Conservation (phyloP, 1,139 yeast genomes). For the Blastobotrys arbuscula region DNA sequence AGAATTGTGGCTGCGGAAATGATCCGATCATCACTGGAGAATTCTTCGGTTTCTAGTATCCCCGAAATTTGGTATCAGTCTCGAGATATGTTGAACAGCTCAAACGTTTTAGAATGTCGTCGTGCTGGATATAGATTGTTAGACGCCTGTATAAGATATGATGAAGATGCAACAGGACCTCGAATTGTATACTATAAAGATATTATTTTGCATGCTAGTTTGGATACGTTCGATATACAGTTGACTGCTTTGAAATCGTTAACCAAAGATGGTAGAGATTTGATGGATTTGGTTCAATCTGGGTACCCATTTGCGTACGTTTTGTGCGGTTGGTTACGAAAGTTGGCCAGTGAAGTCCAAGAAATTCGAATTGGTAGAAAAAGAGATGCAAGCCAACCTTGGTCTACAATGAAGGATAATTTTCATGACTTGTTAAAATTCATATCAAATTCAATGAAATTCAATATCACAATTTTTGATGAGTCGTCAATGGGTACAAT, state of each 20-base stretch:
- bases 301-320: conserved; percentile 42
- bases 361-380: conserved; percentile 29
- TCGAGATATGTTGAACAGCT: conserved; percentile 47
- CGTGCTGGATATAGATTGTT: conserved; percentile 51
- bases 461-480: conserved; percentile 44
- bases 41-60: conserved; percentile 51
- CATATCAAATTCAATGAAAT: conserved; percentile 44
- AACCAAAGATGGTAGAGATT: conserved; percentile 57
- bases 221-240: conserved; percentile 52
- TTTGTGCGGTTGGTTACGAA: conserved; percentile 34
- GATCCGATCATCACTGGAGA: conserved; percentile 47
- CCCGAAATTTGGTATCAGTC: conserved; percentile 77
- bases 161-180: conserved; percentile 44
- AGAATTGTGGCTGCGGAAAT: conserved; percentile 50
- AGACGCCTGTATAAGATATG: conserved; percentile 50
- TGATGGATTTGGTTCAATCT: conserved; percentile 52
- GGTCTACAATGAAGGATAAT: conserved; percentile 30
- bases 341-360: conserved; percentile 31
- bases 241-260: conserved; percentile 47
- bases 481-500: conserved; percentile 38
- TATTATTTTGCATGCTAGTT: conserved; percentile 45
- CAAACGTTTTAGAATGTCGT: conserved; percentile 42
- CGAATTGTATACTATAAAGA: conserved; percentile 56
- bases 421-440: conserved; percentile 37
- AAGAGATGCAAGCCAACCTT: conserved; percentile 28